Evolutionary conservation across 2,329 filamentous ascomycete genomes (phyloP), one percentile per base, ranked within the genome.

Genomic region (Juglanconis oblonga): DNA sequence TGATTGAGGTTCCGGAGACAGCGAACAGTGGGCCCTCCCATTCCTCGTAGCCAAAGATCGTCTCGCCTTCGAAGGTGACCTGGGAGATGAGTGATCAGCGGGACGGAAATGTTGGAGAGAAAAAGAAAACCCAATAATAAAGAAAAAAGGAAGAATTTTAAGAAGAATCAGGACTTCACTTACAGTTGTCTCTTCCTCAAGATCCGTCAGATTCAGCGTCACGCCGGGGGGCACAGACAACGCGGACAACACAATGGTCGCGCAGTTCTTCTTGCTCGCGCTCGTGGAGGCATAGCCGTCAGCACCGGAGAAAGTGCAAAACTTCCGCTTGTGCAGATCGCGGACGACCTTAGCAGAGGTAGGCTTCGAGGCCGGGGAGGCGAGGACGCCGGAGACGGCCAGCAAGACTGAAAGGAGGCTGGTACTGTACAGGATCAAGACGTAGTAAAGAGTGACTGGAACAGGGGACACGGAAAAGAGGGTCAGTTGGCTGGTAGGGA

Each of bases 1-100:
- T 78, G 65, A 87, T 77, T 62, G 76, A 73, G 40, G 72, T 81
- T 36, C 87, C 87, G 1, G 80, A 81, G 62, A 89, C 77, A 33
- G 79, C 78, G 67, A 90, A 79, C 10, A 90, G 76, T 52, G 87
- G 87, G 0, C 87, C 87, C 2, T 71, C 69, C 87, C 87, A 89
- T 67, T 86, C 82, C 64, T 83, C 76, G 73, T 88, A 89, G 29
- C 78, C 86, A 67, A 86, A 90, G 58, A 82, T 85, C 10, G 87
- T 89, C 24, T 77, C 82, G 49, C 87, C 87, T 61, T 84, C 72
- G 72, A 89, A 89, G 65, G 81, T 83, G 64, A 88, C 78, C 74
- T 76, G 7, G 51, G 31, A 35, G 52, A 40, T 6, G 33, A 48
- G 57, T 64, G 61, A 11, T 52, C 58, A 51, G 56, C n/a, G 47